Evolutionary conservation across 192 early-diverging fungal genomes (phyloP).

Genomic region (Mortierella claussenii): DNA sequence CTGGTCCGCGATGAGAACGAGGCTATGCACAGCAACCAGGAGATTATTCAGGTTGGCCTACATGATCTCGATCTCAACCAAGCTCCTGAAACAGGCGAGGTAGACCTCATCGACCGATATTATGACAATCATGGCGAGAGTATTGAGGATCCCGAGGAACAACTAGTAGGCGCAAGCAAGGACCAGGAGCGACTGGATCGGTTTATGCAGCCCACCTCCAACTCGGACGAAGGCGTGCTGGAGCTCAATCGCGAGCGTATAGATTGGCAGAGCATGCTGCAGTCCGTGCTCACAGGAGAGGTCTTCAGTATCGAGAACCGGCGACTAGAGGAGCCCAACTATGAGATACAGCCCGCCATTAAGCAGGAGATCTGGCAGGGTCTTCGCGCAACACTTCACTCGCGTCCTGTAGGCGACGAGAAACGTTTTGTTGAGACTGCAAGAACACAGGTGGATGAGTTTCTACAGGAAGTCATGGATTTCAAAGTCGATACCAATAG

Average conservation of each 20-base stretch:
- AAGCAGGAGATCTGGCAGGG: slow-evolving; percentile 78
- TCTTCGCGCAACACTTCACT: slow-evolving; percentile 71
- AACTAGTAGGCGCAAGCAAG: slow-evolving; percentile 12
- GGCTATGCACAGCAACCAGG: slow-evolving; percentile 14
- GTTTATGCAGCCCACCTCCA: slow-evolving; percentile 49
- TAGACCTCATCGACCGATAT: slow-evolving; percentile 33
- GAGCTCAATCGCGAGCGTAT: slow-evolving; percentile 67
- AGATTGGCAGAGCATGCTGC: slow-evolving; percentile 89
- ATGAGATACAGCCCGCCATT: slow-evolving; percentile 43
- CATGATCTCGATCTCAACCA: slow-evolving; percentile 24
- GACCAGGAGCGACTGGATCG: slow-evolving; percentile 49
- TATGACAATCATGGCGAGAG: slow-evolving; percentile 41
- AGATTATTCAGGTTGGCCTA: slow-evolving; percentile 11
- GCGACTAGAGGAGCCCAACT: slow-evolving; percentile 65
- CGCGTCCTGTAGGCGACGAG: slow-evolving; percentile 71
- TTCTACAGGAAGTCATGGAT: slow-evolving; percentile 70
- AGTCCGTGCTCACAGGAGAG: slow-evolving; percentile 83
- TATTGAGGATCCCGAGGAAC: slow-evolving; percentile 1
- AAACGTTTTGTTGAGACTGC: slow-evolving; percentile 72
- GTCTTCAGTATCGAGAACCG: slow-evolving; percentile 87
- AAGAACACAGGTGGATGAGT: slow-evolving; percentile 65
- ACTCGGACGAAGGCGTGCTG: slow-evolving; percentile 42
- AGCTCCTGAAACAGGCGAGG: slow-evolving; percentile 1
- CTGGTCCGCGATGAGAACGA: slow-evolving; percentile 13
- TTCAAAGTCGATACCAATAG: slow-evolving; percentile 61